Percentiles rank a stretch among this genome's conserved stretches.
Conservation (phyloP, 495 filamentous ascomycete species). For the Astrothelium subdiscretum region DNA sequence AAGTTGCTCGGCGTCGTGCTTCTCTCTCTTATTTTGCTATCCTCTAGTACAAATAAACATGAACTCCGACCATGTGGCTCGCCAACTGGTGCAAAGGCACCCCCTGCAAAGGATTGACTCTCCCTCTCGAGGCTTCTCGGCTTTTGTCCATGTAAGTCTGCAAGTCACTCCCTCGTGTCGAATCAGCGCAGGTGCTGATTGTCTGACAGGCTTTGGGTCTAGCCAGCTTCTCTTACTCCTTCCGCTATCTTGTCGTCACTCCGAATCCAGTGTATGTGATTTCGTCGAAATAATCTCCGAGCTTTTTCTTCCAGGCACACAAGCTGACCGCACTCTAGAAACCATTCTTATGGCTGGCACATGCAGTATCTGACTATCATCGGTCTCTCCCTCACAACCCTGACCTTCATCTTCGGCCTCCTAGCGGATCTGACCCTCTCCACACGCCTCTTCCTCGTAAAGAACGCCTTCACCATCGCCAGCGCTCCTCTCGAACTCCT, state of each 20-base stretch:
- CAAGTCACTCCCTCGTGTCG: not conserved
- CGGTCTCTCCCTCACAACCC: constrained; percentile 55
- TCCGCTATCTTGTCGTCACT: constrained; percentile 42
- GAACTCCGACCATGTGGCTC: constrained; percentile 7
- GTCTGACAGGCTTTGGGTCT: constrained; percentile 40
- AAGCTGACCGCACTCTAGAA: constrained; percentile 30
- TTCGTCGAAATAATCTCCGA: not conserved
- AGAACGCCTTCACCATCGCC: constrained; percentile 62
- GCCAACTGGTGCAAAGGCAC: constrained; percentile 33
- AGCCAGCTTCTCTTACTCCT: constrained; percentile 54
- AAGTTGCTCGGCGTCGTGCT: not conserved
- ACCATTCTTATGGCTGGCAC: constrained; percentile 68
- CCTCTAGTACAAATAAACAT: not conserved
- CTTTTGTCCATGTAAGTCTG: constrained; percentile 52
- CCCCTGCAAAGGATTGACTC: constrained; percentile 61
- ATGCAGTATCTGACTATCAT: constrained; percentile 80
- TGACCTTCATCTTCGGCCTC: constrained; percentile 59
- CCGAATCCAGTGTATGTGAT: constrained; percentile 34
- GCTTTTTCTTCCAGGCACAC: not conserved
- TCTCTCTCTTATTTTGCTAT: not conserved
- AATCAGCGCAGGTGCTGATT: constrained; percentile 9
- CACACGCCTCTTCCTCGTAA: constrained; percentile 51
- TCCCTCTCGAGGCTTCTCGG: constrained; percentile 58
- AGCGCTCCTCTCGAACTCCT: constrained; percentile 70
- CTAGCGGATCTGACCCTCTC: constrained; percentile 64